Percentiles rank a stretch among this genome's conserved stretches.
Conservation (phyloP, 805 yeast genomes). For the Saccharomyces kudriavzevii region DNA sequence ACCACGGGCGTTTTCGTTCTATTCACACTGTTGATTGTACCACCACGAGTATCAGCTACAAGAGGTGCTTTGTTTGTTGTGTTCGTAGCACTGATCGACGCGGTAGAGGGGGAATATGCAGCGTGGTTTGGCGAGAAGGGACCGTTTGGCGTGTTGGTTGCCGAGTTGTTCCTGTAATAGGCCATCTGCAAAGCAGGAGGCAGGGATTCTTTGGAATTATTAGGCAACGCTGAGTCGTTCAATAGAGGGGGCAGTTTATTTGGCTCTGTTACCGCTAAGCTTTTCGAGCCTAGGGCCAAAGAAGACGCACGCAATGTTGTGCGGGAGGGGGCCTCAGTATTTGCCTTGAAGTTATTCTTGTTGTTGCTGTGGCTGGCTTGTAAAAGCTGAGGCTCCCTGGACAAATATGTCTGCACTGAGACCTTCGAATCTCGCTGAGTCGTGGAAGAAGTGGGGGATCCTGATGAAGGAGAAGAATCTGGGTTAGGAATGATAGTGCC, state of each 20-base stretch:
- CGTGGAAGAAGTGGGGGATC: conserved; percentile 5
- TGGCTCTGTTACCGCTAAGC: conserved; percentile 10
- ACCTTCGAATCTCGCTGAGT: conserved; percentile 8
- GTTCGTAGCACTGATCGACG: neutral
- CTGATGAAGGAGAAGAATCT: conserved; percentile 6
- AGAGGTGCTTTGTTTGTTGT: neutral
- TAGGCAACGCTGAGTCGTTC: conserved; percentile 38
- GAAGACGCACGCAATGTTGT: neutral
- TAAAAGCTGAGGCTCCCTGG: conserved; percentile 38
- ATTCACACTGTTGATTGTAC: neutral
- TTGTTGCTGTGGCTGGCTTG: conserved; percentile 5
- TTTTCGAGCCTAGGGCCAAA: conserved; percentile 14
- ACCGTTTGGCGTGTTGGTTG: conserved; percentile 8
- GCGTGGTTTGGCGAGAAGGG: conserved; percentile 7
- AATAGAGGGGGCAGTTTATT: conserved; percentile 28
- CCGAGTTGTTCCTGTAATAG: conserved; percentile 30
- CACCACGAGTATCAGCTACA: neutral
- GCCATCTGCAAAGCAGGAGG: conserved; percentile 40
- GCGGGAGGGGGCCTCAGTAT: neutral
- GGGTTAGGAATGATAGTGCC: neutral
- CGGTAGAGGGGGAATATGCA: conserved; percentile 5
- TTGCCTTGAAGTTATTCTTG: neutral
- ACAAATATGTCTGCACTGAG: conserved; percentile 37
- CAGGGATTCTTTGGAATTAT: conserved; percentile 29
- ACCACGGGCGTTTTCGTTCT: conserved; percentile 15